Evolutionary conservation across 2,329 filamentous ascomycete genomes (phyloP), one percentile per base, ranked within the genome.

Genomic region (Domatiomyces globalis): DNA sequence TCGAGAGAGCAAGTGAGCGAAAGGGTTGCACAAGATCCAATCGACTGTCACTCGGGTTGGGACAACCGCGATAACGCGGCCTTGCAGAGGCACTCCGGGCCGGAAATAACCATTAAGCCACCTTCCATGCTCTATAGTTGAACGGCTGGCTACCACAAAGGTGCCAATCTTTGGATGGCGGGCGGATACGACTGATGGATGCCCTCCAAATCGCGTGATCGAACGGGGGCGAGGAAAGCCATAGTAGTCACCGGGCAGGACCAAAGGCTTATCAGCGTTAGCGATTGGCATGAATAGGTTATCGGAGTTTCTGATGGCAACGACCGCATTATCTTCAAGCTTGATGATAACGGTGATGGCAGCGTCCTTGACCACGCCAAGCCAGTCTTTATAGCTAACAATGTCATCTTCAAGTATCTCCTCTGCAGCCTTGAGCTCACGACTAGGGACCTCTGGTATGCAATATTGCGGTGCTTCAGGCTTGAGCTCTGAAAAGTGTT

Each of bases 101-200:
- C 73, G 69, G 58, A 74, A 78, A 22, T 67, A 66, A 5, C 76
- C 76, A 51, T 69, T 73, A 50, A 70, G 68, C 75, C 77, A 80
- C 18, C 67, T 66, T 1, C 76, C 76, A 46, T 69, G 67, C 19
- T 72, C 66, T 43, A 81, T 61, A 50, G 74, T 74, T 22, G 67
- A 71, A 53, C 75, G 75, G 54, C 73, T 73, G 0, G 75, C 76
- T 49, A 68, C 68, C 17, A 75, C 71, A 20, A 71, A 67, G 56
- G 78, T 73, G 2, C 65, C 65, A 22, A 62, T 60, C 36, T 54
- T 58, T 12, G 60, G 47, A 10, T 51, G 8, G 33, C 54, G 47
- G 5, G 55, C 39, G 4, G 58, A 54, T 12, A 60, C 51, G 8
- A 53, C 51, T 20, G 43, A 50, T 25, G 51, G 22, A 49, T 54